These are phyloP conservation scores for Cryptococcus hybrid DNA, from an alignment of 1,284 basidiomycete species.

Conservation along the genomic window DNA sequence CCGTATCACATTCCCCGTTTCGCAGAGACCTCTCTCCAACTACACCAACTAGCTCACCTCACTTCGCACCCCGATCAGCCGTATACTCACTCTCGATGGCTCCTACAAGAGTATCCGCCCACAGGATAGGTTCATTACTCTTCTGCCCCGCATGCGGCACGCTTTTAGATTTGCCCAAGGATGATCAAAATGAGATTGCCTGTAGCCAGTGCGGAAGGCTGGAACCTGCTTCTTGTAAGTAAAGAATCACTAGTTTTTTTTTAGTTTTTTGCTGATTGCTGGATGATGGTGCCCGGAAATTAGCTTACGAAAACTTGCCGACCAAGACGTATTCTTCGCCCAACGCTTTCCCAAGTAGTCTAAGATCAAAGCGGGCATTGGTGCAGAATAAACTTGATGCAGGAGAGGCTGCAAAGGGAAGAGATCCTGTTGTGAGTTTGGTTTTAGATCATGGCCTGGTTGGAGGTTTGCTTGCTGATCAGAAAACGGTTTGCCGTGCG, in stretches of 20 bases:
- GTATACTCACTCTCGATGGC: background rate
- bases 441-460: background rate
- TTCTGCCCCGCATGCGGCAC: slow-evolving; percentile 94
- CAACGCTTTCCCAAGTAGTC: slow-evolving; percentile 86
- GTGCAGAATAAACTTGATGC: slow-evolving; percentile 83
- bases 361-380: slow-evolving; percentile 80
- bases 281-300: background rate
- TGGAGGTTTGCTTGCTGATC: background rate
- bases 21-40: background rate
- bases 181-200: slow-evolving; percentile 69
- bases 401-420: slow-evolving; percentile 63
- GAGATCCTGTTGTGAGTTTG: slow-evolving; percentile 3
- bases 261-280: no score
- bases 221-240: slow-evolving; percentile 83
- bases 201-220: slow-evolving; percentile 86
- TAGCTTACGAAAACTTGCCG: slow-evolving; percentile 90
- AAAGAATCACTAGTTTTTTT: background rate
- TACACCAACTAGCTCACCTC: background rate
- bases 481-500: background rate
- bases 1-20: background rate
- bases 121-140: slow-evolving; percentile 69
- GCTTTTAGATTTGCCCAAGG: slow-evolving; percentile 77
- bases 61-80: background rate
- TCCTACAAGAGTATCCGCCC: slow-evolving; percentile 8
- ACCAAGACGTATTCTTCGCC: slow-evolving; percentile 89